Base-by-base conservation (phyloP, 2,329 filamentous ascomycete genomes). In the Colletotrichum lindemuthianum region DNA sequence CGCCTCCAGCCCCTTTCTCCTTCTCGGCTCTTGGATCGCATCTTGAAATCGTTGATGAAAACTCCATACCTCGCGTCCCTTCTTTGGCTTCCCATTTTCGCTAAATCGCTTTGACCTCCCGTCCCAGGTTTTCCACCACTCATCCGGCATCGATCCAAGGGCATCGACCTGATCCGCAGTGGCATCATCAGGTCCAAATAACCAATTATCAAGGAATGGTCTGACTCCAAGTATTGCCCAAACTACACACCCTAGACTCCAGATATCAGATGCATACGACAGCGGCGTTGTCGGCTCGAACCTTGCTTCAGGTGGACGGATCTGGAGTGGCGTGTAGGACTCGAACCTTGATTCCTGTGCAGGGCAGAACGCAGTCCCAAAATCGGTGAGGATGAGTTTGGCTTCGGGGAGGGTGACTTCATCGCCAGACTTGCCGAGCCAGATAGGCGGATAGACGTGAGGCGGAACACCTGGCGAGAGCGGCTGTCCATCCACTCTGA, bases 211-310 rank as follows among this genome's bases (percentile, higher is more conserved):
- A 41, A 77, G 73, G 37, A 77, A 66, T 15, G 72, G 59, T 44
- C 67, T 67, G n/a, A 72, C 68, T 6, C 69, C 73, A 10, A 81
- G 68, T 11, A 80, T 71, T 39, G 64, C 66, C 69, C 73, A 81
- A 34, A 80, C 76, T 0, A 72, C 58, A 57, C 74, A 79, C 0
- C 71, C 73, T 4, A 80, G 72, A n/a, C 73, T 76, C 78, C 77
- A 80, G 13, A 79, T 77, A 43, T 80, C 77, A 1, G 76, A 75
- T 24, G 70, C 32, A 43, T 75, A 76, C 2, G 73, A 72, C 7
- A 79, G 70, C 12, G 77, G 71, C 13, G 45, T 72, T 12, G 60
- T 63, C 34, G 74, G 71, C 37, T 78, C 74, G 58, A 81, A 80
- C 11, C 69, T 69, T 34, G 69, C 69, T 67, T 80, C 78, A 1